phyloP scores from a whole-genome alignment of 2,329 filamentous ascomycete genomes.

The Diaporthe citriasiana region DNA sequence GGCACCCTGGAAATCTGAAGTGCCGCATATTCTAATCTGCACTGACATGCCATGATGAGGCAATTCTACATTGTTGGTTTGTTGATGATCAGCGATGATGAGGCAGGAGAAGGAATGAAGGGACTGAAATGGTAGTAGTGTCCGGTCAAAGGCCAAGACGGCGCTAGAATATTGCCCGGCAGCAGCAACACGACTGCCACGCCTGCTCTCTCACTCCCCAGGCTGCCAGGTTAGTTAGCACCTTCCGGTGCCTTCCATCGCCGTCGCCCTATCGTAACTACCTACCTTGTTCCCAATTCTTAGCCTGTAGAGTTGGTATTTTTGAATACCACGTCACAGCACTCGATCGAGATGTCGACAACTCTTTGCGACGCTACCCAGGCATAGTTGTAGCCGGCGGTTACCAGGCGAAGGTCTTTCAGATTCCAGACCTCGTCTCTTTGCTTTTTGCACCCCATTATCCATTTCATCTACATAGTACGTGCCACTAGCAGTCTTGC shows the following conservation, averaged over 20 bases:
- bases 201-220: background rate
- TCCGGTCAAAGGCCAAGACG: slow-evolving; percentile 9
- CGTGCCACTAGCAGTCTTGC: slow-evolving; percentile 4
- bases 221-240: too few species aligned
- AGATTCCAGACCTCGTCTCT: background rate
- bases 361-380: background rate
- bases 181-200: background rate
- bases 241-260: background rate
- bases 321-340: slow-evolving; percentile 27
- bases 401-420: background rate
- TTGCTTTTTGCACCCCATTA: slow-evolving; percentile 2
- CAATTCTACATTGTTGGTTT: background rate
- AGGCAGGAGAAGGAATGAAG: background rate
- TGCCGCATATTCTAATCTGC: background rate
- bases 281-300: background rate
- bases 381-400: background rate
- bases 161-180: slow-evolving; percentile 37
- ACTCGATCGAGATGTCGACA: slow-evolving; percentile 27
- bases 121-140: background rate
- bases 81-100: background rate
- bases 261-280: slow-evolving; percentile 16
- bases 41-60: slow-evolving; percentile 6
- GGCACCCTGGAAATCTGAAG: background rate
- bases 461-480: slow-evolving; percentile 7
- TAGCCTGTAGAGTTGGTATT: background rate